Evolutionary conservation across 78 protist species (phyloP).

Genomic region (Reticulomyxa filosa): DNA sequence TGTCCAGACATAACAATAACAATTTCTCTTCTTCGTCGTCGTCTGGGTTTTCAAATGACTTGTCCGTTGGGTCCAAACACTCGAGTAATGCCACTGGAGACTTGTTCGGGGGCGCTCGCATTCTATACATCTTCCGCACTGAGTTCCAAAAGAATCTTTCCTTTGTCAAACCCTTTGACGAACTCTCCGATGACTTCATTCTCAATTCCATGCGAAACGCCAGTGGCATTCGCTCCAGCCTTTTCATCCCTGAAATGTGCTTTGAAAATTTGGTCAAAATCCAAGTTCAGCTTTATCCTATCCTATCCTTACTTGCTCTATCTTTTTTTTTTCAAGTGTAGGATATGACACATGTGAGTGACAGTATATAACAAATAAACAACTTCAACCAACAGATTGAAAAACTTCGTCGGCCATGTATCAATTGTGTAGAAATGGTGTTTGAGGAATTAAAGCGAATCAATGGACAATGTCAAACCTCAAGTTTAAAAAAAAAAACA

Average conservation of each 20-base stretch:
- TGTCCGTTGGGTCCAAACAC: neutral
- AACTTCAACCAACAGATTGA: no score
- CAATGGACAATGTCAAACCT: neutral
- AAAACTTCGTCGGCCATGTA: no score
- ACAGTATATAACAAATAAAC: no score
- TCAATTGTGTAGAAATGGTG: constrained; percentile 3
- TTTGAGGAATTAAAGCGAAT: neutral
- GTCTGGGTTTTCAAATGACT: neutral
- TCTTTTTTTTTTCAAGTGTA: no score
- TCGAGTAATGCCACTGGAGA: neutral
- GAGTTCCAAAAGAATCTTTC: constrained; percentile 19
- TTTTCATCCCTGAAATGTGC: constrained; percentile 70
- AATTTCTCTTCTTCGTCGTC: neutral
- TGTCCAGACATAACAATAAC: constrained; percentile 1
- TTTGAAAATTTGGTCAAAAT: constrained; percentile 59
- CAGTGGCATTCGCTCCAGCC: constrained; percentile 46
- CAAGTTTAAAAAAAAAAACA: no score
- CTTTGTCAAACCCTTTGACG: neutral
- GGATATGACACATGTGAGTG: no score
- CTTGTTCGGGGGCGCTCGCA: constrained; percentile 79
- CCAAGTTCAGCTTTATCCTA: constrained; percentile 49
- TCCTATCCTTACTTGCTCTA: no score
- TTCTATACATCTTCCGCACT: constrained; percentile 55
- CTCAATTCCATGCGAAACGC: constrained; percentile 58
- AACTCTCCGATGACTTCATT: constrained; percentile 42